Evolutionary conservation across 2,329 filamentous ascomycete genomes (phyloP), one percentile per base, ranked within the genome.

Genomic region (Stemphylium lycopersici): DNA sequence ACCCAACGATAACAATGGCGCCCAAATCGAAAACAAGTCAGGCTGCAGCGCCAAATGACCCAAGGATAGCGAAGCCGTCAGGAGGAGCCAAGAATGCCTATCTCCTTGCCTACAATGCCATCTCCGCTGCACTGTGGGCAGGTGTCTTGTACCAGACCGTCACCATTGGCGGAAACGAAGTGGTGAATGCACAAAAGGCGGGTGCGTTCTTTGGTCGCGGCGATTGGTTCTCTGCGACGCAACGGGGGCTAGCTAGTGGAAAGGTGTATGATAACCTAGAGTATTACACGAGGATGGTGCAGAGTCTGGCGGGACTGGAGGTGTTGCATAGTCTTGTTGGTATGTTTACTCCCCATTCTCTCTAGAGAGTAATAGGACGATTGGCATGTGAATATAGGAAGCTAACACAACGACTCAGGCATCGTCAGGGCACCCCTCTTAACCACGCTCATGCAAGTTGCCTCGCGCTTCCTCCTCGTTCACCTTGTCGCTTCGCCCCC

Each of bases 391-490:
- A 24, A 34, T 6, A 3, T 13, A 18, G 13, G 34, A 11, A 42
- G 37, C 24, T 47, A 16, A 54, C 20, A 34, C 29, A 34, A 26
- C n/a, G 4, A 11, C 2, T 11, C 42, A 93, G 90, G 91, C 53
- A 75, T 98, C 69, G 93, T 99, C 47, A 87, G 93, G 68, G 88
- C 93, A 1, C 92, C 93, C 1, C 76, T 97, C 67, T 65, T 89
- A 66, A 98, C 95, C 4, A 98, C 95, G 5, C 76, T 85, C 33
- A 92, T 96, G 87, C 95, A 99, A 77, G 93, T 98, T 59, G 84
- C 90, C 18, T 91, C 87, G 53, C 91, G 95, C 47, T 85, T 96
- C 68, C 84, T 96, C 61, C 88, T 98, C 62, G 90, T 97, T 64
- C 97, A 93, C 91, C 87, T 84, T 64, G 83, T 98, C 59, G 87